A percentile compares a stretch with the other conserved stretches of the same genome.
Conservation (phyloP, 1,139 yeast genomes). For the Sugiyamaella novakii region DNA sequence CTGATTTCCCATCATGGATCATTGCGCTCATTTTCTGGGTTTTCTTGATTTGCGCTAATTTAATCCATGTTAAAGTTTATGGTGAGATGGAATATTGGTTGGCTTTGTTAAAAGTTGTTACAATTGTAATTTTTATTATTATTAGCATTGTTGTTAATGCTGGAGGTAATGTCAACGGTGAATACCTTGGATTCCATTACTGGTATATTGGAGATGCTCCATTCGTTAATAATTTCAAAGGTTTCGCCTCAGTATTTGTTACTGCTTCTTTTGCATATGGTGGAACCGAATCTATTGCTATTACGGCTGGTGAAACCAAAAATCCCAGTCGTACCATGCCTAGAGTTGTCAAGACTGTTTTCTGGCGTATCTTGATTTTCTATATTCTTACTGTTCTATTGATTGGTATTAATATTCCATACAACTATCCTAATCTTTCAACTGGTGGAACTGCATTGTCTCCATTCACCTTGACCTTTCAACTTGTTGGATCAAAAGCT, state of each 20-base stretch:
- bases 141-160: slow-evolving; percentile 59
- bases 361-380: slow-evolving; percentile 54
- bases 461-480: slow-evolving; percentile 67
- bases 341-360: slow-evolving; percentile 58
- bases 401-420: slow-evolving; percentile 53
- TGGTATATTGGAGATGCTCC: slow-evolving; percentile 55
- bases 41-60: slow-evolving; percentile 53
- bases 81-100: slow-evolving; percentile 72
- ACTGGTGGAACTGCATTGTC: slow-evolving; percentile 55
- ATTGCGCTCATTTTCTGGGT: slow-evolving; percentile 63
- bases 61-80: slow-evolving; percentile 57
- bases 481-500: slow-evolving; percentile 50
- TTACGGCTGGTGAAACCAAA: slow-evolving; percentile 67
- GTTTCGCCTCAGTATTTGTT: slow-evolving; percentile 54
- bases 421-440: slow-evolving; percentile 46
- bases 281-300: slow-evolving; percentile 64
- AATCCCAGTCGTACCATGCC: slow-evolving; percentile 63
- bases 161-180: slow-evolving; percentile 60
- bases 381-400: slow-evolving; percentile 50
- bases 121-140: slow-evolving; percentile 57
- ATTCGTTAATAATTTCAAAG: slow-evolving; percentile 60
- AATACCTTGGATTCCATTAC: slow-evolving; percentile 53
- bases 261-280: slow-evolving; percentile 71
- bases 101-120: slow-evolving; percentile 59
- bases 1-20: slow-evolving; percentile 58